Percentiles rank a stretch among this genome's conserved stretches.
These are phyloP conservation scores for Boletellus sp. DNA, from an alignment of 768 basidiomycete genomes.

Conservation along the genomic window DNA sequence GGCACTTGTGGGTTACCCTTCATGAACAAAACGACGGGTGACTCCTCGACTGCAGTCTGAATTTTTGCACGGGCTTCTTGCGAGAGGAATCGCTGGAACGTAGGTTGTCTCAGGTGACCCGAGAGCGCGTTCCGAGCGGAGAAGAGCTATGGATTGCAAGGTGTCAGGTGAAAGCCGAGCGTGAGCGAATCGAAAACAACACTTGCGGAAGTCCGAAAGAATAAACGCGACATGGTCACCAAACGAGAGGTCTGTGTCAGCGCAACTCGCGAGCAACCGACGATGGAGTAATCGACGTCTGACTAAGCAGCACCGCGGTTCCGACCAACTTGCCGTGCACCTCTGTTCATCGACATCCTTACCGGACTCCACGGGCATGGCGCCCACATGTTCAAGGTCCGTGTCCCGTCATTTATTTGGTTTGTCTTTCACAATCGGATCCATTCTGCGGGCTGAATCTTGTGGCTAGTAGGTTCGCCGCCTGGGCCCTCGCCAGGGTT, in stretches of 20 bases:
- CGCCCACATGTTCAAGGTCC: too few relatives aligned
- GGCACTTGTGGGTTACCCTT: constrained; percentile 87
- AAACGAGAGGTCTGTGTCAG: too few relatives aligned
- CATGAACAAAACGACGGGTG: constrained; percentile 95
- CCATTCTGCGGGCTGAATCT: too few relatives aligned
- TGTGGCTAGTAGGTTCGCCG: too few relatives aligned
- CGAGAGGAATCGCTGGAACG: constrained; percentile 49
- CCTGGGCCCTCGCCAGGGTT: too few relatives aligned
- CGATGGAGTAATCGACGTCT: not conserved
- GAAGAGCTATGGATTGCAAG: constrained; percentile 1
- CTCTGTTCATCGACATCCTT: too few relatives aligned
- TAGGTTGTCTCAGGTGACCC: constrained; percentile 3
- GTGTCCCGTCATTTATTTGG: too few relatives aligned
- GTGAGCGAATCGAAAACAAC: not conserved
- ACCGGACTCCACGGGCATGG: too few relatives aligned
- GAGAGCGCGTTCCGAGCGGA: constrained; percentile 10
- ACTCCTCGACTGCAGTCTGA: constrained; percentile 67
- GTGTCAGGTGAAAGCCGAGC: not conserved
- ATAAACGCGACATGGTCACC: constrained; percentile 12
- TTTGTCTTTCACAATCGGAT: too few relatives aligned
- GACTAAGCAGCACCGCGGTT: too few relatives aligned
- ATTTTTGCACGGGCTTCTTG: constrained; percentile 60
- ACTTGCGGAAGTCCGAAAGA: constrained; percentile 14
- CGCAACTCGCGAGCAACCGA: too few relatives aligned
- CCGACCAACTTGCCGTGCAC: too few relatives aligned